phyloP scores from a whole-genome alignment of 1,284 basidiomycete species.

The Naganishia sp. region DNA sequence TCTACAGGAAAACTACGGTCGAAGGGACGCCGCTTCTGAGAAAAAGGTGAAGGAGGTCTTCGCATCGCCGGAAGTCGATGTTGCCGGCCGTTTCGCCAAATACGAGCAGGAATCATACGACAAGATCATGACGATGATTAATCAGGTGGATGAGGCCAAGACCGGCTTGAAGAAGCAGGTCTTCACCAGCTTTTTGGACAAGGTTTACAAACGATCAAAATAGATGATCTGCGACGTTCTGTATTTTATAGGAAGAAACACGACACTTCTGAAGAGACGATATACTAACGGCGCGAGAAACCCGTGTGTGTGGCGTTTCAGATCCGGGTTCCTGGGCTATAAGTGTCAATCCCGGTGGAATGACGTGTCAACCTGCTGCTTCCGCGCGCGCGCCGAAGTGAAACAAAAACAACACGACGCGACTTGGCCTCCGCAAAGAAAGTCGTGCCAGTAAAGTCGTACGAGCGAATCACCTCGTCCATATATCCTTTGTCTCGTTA shows the following conservation, averaged over 20 bases:
- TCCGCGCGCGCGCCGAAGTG: too few relatives aligned
- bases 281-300: too few relatives aligned
- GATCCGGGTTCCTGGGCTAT: too few relatives aligned
- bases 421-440: too few relatives aligned
- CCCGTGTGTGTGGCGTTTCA: too few relatives aligned
- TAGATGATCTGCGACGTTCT: conserved; percentile 48
- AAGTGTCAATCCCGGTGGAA: too few relatives aligned
- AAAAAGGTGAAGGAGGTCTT: conserved; percentile 73
- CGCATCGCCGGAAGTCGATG: conserved; percentile 64
- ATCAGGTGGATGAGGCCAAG: conserved; percentile 65
- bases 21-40: conserved; percentile 69
- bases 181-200: conserved; percentile 80
- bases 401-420: too few relatives aligned
- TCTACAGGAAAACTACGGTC: conserved; percentile 78
- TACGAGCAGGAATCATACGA: conserved; percentile 79
- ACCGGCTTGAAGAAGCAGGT: conserved; percentile 74
- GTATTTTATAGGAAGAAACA: too few relatives aligned
- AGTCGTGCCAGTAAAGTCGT: too few relatives aligned
- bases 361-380: background rate
- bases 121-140: conserved; percentile 67
- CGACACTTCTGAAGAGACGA: too few relatives aligned
- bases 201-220: conserved; percentile 87
- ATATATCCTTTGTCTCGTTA: too few relatives aligned
- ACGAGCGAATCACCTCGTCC: too few relatives aligned
- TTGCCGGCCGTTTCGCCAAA: conserved; percentile 67